A percentile compares a stretch with the other conserved stretches of the same genome.
Conservation (phyloP, 192 early-diverging fungal species). For the Physocladia obscura region DNA sequence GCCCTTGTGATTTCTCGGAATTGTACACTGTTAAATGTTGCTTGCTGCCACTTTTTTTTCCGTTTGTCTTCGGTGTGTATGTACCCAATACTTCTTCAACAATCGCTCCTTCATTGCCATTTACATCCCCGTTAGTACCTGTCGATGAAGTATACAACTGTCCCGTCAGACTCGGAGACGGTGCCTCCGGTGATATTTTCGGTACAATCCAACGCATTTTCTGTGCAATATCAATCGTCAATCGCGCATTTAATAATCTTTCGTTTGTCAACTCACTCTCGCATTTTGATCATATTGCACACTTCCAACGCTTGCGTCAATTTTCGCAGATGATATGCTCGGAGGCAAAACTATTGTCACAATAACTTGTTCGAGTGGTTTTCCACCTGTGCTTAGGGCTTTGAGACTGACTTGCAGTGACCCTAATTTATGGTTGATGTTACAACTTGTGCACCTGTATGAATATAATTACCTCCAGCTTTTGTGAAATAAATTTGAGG, state of each 20-base stretch:
- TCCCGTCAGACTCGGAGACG: constrained; percentile 63
- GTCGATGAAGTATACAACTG: constrained; percentile 36
- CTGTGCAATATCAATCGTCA: constrained; percentile 20
- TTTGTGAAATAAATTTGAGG: constrained; percentile 59
- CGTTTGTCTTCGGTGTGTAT: neutral
- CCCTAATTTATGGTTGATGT: no score
- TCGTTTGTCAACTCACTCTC: constrained; percentile 44
- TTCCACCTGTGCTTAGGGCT: constrained; percentile 63
- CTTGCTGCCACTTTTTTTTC: neutral
- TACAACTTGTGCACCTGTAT: neutral
- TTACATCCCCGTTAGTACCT: neutral
- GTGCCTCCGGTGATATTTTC: constrained; percentile 58
- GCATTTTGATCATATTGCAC: constrained; percentile 72
- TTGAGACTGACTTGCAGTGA: constrained; percentile 71
- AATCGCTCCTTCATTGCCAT: neutral
- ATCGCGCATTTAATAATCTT: constrained; percentile 1
- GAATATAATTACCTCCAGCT: constrained; percentile 47
- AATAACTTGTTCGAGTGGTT: constrained; percentile 65
- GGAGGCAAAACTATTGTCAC: constrained; percentile 53
- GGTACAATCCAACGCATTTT: constrained; percentile 65
- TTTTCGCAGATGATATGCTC: constrained; percentile 52
- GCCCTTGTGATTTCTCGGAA: neutral
- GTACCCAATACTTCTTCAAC: neutral
- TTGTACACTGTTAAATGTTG: neutral
- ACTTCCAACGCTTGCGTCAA: constrained; percentile 64